Conservation (phyloP, 2,329 filamentous ascomycete species). For the Teratosphaeria gauchensis region DNA sequence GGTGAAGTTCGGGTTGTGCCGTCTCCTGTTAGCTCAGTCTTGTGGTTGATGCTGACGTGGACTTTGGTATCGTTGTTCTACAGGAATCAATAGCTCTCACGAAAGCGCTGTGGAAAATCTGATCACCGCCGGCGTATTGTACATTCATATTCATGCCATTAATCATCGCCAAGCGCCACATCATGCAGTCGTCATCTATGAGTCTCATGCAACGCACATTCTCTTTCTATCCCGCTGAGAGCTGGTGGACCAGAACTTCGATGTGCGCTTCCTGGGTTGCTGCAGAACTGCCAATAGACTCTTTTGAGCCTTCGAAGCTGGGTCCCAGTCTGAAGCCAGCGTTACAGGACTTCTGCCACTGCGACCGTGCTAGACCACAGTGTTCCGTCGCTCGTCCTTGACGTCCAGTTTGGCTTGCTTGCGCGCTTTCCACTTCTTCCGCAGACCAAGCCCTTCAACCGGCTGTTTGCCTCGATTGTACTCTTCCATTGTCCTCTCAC, state of each 20-base stretch:
- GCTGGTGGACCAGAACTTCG: background rate
- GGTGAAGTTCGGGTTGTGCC: background rate
- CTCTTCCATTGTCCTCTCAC: constrained; percentile 19
- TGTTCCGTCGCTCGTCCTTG: background rate
- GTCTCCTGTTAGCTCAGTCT: background rate
- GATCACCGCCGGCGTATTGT: background rate
- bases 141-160: background rate
- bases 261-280: background rate
- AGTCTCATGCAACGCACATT: background rate
- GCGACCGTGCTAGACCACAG: background rate
- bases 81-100: background rate
- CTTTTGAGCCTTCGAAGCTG: background rate
- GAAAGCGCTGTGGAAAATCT: background rate
- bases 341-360: background rate
- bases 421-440: constrained; percentile 12
- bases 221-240: background rate
- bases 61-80: background rate
- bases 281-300: background rate
- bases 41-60: background rate
- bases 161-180: background rate
- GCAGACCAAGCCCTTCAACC: constrained; percentile 13
- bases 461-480: constrained; percentile 11
- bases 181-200: background rate
- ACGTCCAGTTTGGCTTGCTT: constrained; percentile 11
- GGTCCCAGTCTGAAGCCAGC: background rate